A percentile compares a stretch with the other conserved stretches of the same genome.
phyloP scores from a whole-genome alignment of 495 filamentous ascomycete species.

The Cercophora samala region DNA sequence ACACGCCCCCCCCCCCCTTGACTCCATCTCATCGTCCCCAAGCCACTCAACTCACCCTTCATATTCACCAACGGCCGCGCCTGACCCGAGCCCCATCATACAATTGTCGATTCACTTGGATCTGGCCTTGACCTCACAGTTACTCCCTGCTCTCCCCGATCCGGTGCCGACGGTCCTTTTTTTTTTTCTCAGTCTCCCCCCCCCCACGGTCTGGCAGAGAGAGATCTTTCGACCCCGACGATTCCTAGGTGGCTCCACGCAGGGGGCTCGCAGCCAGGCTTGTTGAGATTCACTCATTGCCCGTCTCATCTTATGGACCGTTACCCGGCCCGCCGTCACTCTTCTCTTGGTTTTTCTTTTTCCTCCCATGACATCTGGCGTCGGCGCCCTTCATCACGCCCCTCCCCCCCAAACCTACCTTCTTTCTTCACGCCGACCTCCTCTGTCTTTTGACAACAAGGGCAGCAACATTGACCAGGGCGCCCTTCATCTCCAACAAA shows the following conservation, averaged over 20 bases:
- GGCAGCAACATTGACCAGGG: not conserved
- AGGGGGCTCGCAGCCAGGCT: conserved; percentile 4
- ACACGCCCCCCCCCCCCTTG: not conserved
- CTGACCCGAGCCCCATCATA: not conserved
- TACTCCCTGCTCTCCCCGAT: not conserved
- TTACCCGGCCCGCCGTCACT: conserved; percentile 22
- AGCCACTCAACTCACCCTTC: conserved; percentile 2
- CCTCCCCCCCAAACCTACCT: conserved; percentile 4
- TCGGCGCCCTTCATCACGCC: conserved; percentile 5
- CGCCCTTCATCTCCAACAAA: not conserved
- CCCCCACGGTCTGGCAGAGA: not conserved
- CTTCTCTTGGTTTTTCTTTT: conserved; percentile 11
- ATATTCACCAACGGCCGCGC: not conserved
- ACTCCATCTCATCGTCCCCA: conserved; percentile 12
- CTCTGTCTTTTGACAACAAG: conserved; percentile 15
- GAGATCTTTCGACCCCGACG: conserved; percentile 3
- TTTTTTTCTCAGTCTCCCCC: not conserved
- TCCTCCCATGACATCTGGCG: conserved; percentile 18
- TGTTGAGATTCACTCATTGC: conserved; percentile 13
- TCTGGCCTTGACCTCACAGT: not conserved
- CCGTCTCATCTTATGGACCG: conserved; percentile 33
- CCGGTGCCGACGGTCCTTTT: not conserved
- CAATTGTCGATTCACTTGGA: not conserved
- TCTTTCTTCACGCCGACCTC: conserved; percentile 7
- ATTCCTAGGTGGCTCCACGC: conserved; percentile 1